Base-by-base conservation (phyloP, 1,284 basidiomycete genomes). In the Testicularia cyperi region DNA sequence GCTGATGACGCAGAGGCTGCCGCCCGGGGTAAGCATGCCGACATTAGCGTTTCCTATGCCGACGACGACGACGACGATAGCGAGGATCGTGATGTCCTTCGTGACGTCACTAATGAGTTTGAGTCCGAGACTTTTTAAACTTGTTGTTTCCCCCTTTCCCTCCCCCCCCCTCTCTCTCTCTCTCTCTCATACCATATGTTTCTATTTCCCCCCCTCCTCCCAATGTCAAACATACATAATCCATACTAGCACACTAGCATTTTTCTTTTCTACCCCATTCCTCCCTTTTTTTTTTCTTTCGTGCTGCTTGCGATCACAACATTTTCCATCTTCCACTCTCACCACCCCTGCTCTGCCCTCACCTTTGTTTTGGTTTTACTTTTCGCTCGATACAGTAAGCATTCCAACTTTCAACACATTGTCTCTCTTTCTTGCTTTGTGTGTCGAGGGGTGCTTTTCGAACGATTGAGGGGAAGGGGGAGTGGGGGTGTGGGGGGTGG, bases 21-120 rank as follows among this genome's bases (percentile, higher is more conserved):
- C 10, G 51, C 28, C 25, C 45, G 49, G 32, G 41, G 44, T 19
- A 44, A 46, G 9, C 33, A 40, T 19, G 46, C 23, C 2, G 46
- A 56, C 36, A 44, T 47, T 2, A 56, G 44, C n/a, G 40, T 44
- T 8, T 45, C 36, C 22, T 49, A 45, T 22, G 30, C 37, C 16
- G 24, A 44, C 28, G 51, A 54, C 13, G 28, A 44, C 8, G 55
- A 54, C 14, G 29, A 44, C 5, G 41, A 45, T 6, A 39, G 31
- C 5, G 42, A 38, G 21, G 47, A 45, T 42, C 44, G 47, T 21
- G 38, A 52, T 24, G 52, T 54, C 22, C 44, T 62, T n/a, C 31
- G 43, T 10, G 58, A 62, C 34, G 58, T 62, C 13, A 62, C 58
- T 30, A 62, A 62, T 28, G 53, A 44, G 6, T 55, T 54, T 25